These are phyloP conservation scores for Fusarium dimerum DNA, from an alignment of 2,329 filamentous ascomycete genomes.

Conservation along the genomic window DNA sequence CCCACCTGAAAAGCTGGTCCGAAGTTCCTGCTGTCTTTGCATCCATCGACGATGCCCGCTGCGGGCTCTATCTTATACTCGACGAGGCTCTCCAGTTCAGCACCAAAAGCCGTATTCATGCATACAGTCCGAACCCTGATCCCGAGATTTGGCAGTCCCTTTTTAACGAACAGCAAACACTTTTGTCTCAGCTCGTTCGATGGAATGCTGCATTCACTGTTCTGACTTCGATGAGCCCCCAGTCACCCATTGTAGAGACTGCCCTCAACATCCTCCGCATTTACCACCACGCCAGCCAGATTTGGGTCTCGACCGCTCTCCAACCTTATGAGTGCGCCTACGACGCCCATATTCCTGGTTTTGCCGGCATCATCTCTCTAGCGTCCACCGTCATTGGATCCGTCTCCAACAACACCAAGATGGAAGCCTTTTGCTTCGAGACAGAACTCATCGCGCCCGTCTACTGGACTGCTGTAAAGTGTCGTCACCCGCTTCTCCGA, in stretches of 20 bases:
- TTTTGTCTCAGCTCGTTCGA: constrained; percentile 31
- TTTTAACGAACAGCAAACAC: constrained; percentile 33
- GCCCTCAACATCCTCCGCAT: constrained; percentile 36
- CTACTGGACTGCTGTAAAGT: constrained; percentile 43
- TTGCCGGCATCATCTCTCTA: constrained; percentile 39
- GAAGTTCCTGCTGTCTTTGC: constrained; percentile 37
- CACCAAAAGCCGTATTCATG: constrained; percentile 25
- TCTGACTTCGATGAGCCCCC: constrained; percentile 25
- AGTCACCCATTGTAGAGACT: constrained; percentile 11
- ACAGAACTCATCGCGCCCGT: constrained; percentile 44
- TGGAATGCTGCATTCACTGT: constrained; percentile 36
- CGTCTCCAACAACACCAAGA: constrained; percentile 7
- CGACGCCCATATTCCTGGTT: constrained; percentile 37
- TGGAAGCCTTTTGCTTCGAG: constrained; percentile 42
- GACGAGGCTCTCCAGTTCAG: constrained; percentile 43
- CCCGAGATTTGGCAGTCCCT: constrained; percentile 28
- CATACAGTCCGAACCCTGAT: constrained; percentile 28
- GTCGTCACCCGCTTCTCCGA: constrained; percentile 42
- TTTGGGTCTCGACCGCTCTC: constrained; percentile 37
- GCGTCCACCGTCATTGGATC: constrained; percentile 32
- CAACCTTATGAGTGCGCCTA: constrained; percentile 34
- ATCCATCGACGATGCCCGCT: constrained; percentile 33
- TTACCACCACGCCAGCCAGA: constrained; percentile 36
- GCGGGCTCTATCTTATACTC: constrained; percentile 39
- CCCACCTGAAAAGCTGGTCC: constrained; percentile 33